phyloP scores from a whole-genome alignment of 192 early-diverging fungal genomes.

The Backusella macrospora region DNA sequence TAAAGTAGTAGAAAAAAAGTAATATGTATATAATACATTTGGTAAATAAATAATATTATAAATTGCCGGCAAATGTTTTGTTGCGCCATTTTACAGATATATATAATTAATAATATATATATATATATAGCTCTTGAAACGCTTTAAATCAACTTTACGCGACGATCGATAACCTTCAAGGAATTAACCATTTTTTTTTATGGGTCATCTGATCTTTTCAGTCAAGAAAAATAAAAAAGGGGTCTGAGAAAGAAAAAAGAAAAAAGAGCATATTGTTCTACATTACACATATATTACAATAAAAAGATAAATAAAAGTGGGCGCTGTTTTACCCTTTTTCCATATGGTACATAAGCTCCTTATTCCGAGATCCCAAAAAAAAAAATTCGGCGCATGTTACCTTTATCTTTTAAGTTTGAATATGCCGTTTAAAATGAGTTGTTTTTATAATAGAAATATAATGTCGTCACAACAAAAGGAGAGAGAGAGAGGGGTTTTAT shows the following conservation, averaged over 20 bases:
- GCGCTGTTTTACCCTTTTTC: background rate
- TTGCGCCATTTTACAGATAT: conserved; percentile 6
- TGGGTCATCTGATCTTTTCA: too few species aligned
- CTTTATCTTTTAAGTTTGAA: background rate
- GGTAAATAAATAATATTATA: background rate
- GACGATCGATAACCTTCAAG: background rate
- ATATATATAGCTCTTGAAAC: background rate
- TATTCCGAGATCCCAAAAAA: background rate
- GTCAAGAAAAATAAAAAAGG: background rate
- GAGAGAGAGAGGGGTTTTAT: background rate
- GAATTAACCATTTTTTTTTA: background rate
- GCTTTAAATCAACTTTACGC: background rate
- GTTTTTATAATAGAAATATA: conserved; percentile 6
- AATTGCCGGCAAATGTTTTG: background rate
- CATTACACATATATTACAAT: background rate
- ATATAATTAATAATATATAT: background rate
- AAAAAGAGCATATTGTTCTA: background rate
- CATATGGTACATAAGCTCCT: background rate
- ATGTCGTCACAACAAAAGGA: conserved; percentile 6
- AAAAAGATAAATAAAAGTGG: background rate
- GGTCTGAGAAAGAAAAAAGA: background rate
- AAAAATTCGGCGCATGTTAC: background rate
- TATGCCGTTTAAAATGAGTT: conserved; percentile 1
- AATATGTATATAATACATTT: background rate
- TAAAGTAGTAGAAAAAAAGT: background rate